A percentile compares a stretch with the other conserved stretches of the same genome.
Conservation (phyloP, 441 rosid genomes). For the Lepidium campestre region DNA sequence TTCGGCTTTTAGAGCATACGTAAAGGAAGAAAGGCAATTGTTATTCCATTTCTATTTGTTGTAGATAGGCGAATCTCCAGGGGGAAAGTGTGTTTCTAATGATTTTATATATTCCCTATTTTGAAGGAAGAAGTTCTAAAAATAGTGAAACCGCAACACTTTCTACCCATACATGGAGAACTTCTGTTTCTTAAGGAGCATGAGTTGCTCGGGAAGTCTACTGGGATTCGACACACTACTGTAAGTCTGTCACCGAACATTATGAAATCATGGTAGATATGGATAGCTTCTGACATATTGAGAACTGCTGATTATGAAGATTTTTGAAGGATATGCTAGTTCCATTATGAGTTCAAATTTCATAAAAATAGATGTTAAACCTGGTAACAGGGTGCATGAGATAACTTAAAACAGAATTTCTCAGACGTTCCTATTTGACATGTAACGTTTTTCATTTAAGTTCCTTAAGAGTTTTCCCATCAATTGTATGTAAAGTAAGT, state of each 20-base stretch:
- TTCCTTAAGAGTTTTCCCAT: not conserved
- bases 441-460: not conserved
- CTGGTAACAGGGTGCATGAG: not conserved
- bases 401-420: not conserved
- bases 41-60: not conserved
- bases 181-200: constrained; percentile 96
- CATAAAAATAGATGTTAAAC: not conserved
- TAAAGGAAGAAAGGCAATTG: not conserved
- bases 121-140: constrained; percentile 92
- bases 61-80: not conserved
- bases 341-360: not conserved
- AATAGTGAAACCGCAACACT: constrained; percentile 94
- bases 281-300: not conserved
- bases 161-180: constrained; percentile 96
- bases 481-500: not conserved
- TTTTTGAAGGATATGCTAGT: not conserved
- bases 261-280: not conserved
- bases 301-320: not conserved
- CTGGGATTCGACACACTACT: constrained; percentile 87
- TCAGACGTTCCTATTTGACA: not conserved
- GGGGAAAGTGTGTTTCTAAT: not conserved
- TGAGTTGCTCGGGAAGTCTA: constrained; percentile 86
- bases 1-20: not conserved
- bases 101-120: not conserved
- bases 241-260: constrained; percentile 42